These are phyloP conservation scores for Aulographum hederae DNA, from an alignment of 2,329 filamentous ascomycete genomes.

Conservation along the genomic window DNA sequence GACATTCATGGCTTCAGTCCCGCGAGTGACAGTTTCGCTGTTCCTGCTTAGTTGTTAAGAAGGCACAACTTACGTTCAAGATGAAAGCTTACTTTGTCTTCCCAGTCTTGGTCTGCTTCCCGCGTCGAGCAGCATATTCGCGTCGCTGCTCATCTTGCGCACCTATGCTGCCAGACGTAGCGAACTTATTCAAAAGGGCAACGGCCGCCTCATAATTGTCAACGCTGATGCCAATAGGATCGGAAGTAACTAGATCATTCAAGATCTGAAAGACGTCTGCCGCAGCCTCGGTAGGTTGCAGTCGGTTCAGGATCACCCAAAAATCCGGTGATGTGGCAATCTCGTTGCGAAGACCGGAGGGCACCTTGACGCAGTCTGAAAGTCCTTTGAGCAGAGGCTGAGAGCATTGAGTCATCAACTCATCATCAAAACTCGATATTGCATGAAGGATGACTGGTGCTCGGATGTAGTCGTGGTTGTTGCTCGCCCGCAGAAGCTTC, in stretches of 20 bases:
- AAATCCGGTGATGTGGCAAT: slow-evolving; percentile 95
- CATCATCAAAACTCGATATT: slow-evolving; percentile 71
- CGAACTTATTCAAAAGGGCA: slow-evolving; percentile 72
- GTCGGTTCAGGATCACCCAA: slow-evolving; percentile 70
- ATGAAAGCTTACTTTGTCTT: not conserved
- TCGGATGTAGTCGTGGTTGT: slow-evolving; percentile 76
- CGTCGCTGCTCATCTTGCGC: slow-evolving; percentile 50
- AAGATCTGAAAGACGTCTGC: slow-evolving; percentile 74
- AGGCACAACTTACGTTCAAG: slow-evolving; percentile 1
- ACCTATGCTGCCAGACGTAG: slow-evolving; percentile 60
- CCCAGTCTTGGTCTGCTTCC: slow-evolving; percentile 8
- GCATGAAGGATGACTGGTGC: slow-evolving; percentile 82
- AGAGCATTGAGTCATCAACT: slow-evolving; percentile 58
- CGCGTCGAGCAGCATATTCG: slow-evolving; percentile 35
- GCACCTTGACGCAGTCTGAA: slow-evolving; percentile 58
- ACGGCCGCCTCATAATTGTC: slow-evolving; percentile 92
- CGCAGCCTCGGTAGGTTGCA: slow-evolving; percentile 56
- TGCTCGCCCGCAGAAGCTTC: slow-evolving; percentile 63
- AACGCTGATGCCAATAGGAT: slow-evolving; percentile 56
- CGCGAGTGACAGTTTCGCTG: slow-evolving; percentile 56
- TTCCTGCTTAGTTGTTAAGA: slow-evolving; percentile 24
- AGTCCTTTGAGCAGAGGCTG: slow-evolving; percentile 62
- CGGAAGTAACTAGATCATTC: slow-evolving; percentile 35
- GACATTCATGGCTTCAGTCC: slow-evolving; percentile 61
- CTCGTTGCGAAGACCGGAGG: slow-evolving; percentile 66